Evolutionary conservation across 345 rosid species (phyloP), one percentile per base, ranked within the genome.

Genomic region (Pistacia vera): DNA sequence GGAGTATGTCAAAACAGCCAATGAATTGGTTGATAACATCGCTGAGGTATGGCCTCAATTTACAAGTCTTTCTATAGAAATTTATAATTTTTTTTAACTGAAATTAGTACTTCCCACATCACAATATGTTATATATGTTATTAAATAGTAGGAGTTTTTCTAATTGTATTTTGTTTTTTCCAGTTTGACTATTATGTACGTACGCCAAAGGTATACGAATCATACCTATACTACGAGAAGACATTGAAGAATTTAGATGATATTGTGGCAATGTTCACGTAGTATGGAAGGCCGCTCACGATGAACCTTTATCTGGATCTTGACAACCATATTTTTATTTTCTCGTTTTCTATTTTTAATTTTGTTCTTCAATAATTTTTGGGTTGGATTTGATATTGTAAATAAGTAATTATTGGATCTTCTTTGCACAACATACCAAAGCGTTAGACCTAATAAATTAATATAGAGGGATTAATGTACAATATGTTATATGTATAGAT

Each of bases 131-230:
- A 41, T 0, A 38, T 38, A 41, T 41, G 46, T 41, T 8, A 1
- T 30, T 30, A 1, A 41, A 41, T 8, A 7, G 46, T 5, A 41
- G 46, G 46, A 41, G 46, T 41, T 3, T n/a, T 8, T 66, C 20
- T 57, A 4, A 69, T 69, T 8, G 11, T 56, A 0, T 48, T 33
- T 28, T 12, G 60, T 57, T 3, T 55, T 76, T 65, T 68, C 35
- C 86, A 93, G 99, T 73, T 95, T 68, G 98, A 95, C 79, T 70
- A 58, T 57, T 89, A 85, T 65, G 88, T 95, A 12, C 88, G 98
- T 17, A 88, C 93, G 28, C 98, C 98, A 1, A 95, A 87, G 79
- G 94, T 92, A 20, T 95, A 95, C n/a, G 97, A 93, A 80, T 95
- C 98, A 4, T 93, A 92, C 75, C 65, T 93, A 36, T 93, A 86